Evolutionary conservation across 805 yeast genomes (phyloP).

Genomic region (Kockiozyma suomiensis): DNA sequence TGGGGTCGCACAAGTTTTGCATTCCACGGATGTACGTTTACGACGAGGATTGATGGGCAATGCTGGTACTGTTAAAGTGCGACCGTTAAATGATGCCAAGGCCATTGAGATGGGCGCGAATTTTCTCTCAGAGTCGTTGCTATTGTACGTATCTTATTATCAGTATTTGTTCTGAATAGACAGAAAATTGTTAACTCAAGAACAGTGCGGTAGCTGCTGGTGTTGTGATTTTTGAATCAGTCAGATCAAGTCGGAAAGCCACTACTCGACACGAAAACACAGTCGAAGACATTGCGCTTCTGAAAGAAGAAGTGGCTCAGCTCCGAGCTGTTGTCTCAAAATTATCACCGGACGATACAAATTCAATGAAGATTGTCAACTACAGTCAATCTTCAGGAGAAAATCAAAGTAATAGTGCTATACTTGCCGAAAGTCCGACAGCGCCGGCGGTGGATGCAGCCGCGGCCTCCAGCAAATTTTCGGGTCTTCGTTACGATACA

Average conservation of each 20-base stretch:
- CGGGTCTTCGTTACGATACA: conserved; percentile 6
- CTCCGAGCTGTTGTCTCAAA: conserved; percentile 37
- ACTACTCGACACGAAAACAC: conserved; percentile 61
- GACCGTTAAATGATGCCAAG: conserved; percentile 79
- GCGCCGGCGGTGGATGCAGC: background rate
- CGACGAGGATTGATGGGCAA: conserved; percentile 64
- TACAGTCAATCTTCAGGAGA: background rate
- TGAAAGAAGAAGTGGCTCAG: conserved; percentile 70
- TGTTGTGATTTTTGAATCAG: conserved; percentile 69
- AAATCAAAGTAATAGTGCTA: background rate
- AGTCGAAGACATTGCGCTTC: conserved; percentile 68
- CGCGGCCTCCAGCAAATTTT: background rate
- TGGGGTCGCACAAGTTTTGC: conserved; percentile 69
- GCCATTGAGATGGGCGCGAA: conserved; percentile 85
- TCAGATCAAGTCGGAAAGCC: conserved; percentile 68
- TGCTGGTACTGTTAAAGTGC: conserved; percentile 50
- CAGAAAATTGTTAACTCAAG: background rate
- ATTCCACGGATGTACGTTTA: conserved; percentile 62
- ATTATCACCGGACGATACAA: conserved; percentile 12
- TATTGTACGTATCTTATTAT: conserved; percentile 50
- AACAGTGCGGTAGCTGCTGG: conserved; percentile 69
- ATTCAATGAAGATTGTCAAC: conserved; percentile 4
- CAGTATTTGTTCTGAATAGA: background rate
- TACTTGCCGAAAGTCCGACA: background rate
- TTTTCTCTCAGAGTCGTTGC: conserved; percentile 72